A percentile compares a stretch with the other conserved stretches of the same genome.
Evolutionary conservation across 192 early-diverging fungal species (phyloP).

Genomic region (Coemansia sp.): DNA sequence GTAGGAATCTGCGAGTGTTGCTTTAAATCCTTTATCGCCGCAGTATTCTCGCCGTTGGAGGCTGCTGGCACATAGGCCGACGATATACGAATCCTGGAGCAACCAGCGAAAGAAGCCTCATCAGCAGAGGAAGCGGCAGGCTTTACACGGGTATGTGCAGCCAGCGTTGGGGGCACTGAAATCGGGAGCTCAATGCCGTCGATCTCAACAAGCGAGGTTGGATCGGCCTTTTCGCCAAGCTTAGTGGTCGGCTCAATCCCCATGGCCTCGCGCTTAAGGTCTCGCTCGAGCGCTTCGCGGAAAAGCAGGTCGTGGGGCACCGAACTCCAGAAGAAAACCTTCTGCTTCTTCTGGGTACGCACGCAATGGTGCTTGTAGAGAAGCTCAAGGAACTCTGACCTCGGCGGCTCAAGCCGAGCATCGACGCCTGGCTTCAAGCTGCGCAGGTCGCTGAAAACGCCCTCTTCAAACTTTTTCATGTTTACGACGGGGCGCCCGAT

Average conservation of each 20-base stretch:
- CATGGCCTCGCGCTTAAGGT: constrained; percentile 90
- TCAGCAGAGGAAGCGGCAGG: not conserved
- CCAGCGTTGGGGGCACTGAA: constrained; percentile 53
- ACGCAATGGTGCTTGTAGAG: constrained; percentile 96
- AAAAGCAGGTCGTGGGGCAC: constrained; percentile 95
- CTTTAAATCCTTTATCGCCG: not conserved
- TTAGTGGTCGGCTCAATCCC: constrained; percentile 82
- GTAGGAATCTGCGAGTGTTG: constrained; percentile 7
- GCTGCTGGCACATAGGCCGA: constrained; percentile 16
- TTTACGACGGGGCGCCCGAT: constrained; percentile 86
- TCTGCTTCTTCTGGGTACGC: constrained; percentile 98
- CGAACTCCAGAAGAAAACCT: constrained; percentile 98
- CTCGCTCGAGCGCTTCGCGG: constrained; percentile 93
- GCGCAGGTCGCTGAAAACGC: constrained; percentile 93
- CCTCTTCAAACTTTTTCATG: constrained; percentile 98
- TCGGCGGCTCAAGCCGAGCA: constrained; percentile 88
- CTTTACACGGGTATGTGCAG: constrained; percentile 25
- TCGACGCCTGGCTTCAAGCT: constrained; percentile 95
- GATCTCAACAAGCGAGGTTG: constrained; percentile 40
- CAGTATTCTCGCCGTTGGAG: not conserved
- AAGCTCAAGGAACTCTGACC: constrained; percentile 92
- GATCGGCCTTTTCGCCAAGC: constrained; percentile 28
- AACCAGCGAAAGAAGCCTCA: not conserved
- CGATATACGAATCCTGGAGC: constrained; percentile 15
- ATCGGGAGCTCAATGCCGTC: constrained; percentile 52